Evolutionary conservation across 768 basidiomycete genomes (phyloP).

Genomic region (Leucocoprinus birnbaumii): DNA sequence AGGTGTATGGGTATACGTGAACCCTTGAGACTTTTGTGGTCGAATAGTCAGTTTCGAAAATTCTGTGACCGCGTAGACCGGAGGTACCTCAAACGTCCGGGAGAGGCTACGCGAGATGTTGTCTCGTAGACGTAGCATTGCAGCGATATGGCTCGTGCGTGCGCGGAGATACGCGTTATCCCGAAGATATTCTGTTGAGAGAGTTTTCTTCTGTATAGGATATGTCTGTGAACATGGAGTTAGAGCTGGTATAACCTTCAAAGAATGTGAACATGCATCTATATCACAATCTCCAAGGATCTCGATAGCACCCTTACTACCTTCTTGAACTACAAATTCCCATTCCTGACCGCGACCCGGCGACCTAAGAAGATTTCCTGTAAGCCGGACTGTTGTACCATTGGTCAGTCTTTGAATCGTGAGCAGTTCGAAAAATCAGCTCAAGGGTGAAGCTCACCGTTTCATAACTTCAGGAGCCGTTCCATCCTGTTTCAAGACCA

Average conservation of each 20-base stretch:
- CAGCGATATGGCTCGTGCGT: slow-evolving; percentile 66
- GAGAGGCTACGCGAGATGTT: slow-evolving; percentile 52
- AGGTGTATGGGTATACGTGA: slow-evolving; percentile 79
- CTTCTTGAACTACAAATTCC: slow-evolving; percentile 43
- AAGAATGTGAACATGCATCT: slow-evolving; percentile 26
- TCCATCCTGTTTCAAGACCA: slow-evolving; percentile 48
- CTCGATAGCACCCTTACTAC: slow-evolving; percentile 25
- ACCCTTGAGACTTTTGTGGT: slow-evolving; percentile 75
- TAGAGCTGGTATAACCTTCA: not conserved
- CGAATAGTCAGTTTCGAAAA: slow-evolving; percentile 2
- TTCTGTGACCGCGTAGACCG: not conserved
- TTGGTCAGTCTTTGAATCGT: slow-evolving; percentile 36
- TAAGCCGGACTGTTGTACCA: slow-evolving; percentile 37
- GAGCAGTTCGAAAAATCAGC: slow-evolving; percentile 17
- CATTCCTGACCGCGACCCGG: slow-evolving; percentile 44
- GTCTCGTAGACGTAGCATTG: slow-evolving; percentile 76
- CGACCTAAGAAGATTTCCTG: slow-evolving; percentile 41
- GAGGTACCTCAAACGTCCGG: slow-evolving; percentile 68
- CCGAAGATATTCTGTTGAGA: slow-evolving; percentile 77
- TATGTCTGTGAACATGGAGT: slow-evolving; percentile 55
- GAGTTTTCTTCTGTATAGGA: slow-evolving; percentile 88
- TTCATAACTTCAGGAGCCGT: slow-evolving; percentile 24
- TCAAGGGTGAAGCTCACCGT: slow-evolving; percentile 19
- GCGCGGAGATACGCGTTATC: slow-evolving; percentile 88
- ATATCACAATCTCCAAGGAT: slow-evolving; percentile 48